Percentiles rank a stretch among this genome's conserved stretches.
Evolutionary conservation across 371 early-diverging fungal genomes (phyloP).

Genomic region (Dipsacomyces acuminosporus): DNA sequence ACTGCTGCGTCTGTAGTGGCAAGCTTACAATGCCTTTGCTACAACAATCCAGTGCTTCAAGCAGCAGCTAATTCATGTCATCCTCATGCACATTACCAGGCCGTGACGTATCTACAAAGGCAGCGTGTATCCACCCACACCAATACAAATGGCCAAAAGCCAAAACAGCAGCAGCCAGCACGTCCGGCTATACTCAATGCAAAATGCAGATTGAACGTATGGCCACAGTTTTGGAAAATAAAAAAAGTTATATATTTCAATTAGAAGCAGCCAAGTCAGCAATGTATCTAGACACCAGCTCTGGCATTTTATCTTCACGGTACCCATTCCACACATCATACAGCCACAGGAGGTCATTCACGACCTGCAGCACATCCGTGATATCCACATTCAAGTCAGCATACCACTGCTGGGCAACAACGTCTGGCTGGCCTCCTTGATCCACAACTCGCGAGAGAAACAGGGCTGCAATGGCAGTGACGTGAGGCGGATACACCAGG

Average conservation of each 20-base stretch:
- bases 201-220: too few relatives aligned
- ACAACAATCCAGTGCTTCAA: too few relatives aligned
- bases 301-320: conserved; percentile 56
- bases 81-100: conserved; percentile 43
- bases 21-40: too few relatives aligned
- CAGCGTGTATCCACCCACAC: conserved; percentile 40
- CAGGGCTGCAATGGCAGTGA: conserved; percentile 78
- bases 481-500: conserved; percentile 81
- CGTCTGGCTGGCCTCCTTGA: conserved; percentile 52
- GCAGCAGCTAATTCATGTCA: too few relatives aligned
- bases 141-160: conserved; percentile 44
- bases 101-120: conserved; percentile 43
- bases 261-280: conserved; percentile 30
- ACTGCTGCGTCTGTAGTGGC: too few relatives aligned
- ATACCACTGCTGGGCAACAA: conserved; percentile 69
- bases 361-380: conserved; percentile 58
- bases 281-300: conserved; percentile 38
- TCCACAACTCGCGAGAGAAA: conserved; percentile 61
- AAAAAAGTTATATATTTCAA: too few relatives aligned
- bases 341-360: conserved; percentile 60
- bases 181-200: too few relatives aligned
- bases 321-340: conserved; percentile 65
- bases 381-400: conserved; percentile 71
- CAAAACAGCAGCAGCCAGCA: conserved; percentile 24
- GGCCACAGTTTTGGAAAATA: too few relatives aligned